A percentile compares a stretch with the other conserved stretches of the same genome.
Conservation (phyloP, 2,329 filamentous ascomycete species). For the Epichloe amarillans region DNA sequence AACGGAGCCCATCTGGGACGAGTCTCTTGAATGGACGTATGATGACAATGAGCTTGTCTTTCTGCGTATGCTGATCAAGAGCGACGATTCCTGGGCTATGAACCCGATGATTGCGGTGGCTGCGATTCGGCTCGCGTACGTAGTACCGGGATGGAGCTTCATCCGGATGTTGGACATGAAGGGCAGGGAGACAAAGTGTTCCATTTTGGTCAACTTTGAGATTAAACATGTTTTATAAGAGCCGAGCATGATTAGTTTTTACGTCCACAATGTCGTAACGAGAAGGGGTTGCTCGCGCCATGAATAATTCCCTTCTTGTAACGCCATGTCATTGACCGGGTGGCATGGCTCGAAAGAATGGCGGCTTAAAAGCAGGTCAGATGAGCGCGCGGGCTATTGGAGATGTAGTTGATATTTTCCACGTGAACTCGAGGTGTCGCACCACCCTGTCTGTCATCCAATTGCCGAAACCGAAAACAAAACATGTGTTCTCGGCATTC, state of each 20-base stretch:
- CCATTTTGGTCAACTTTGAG: slow-evolving; percentile 48
- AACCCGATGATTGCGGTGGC: slow-evolving; percentile 51
- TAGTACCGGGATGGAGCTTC: slow-evolving; percentile 45
- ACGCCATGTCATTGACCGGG: too few relatives aligned
- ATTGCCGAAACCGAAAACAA: too few relatives aligned
- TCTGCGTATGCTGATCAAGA: slow-evolving; percentile 52
- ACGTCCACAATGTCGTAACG: too few relatives aligned
- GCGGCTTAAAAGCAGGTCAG: too few relatives aligned
- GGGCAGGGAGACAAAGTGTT: slow-evolving; percentile 49
- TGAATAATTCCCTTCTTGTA: too few relatives aligned
- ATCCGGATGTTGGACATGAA: slow-evolving; percentile 52
- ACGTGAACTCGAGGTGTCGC: too few relatives aligned
- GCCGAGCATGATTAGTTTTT: too few relatives aligned
- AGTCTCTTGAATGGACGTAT: slow-evolving; percentile 53
- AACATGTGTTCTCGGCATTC: too few relatives aligned
- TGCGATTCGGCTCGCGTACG: slow-evolving; percentile 46
- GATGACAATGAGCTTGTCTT: slow-evolving; percentile 55
- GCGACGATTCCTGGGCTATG: slow-evolving; percentile 46
- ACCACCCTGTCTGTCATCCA: too few relatives aligned
- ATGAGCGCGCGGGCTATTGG: too few relatives aligned
- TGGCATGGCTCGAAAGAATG: neutral
- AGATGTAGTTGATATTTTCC: too few relatives aligned
- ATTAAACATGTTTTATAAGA: slow-evolving; percentile 26
- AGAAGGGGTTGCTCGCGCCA: slow-evolving; percentile 14
- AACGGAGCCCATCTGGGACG: slow-evolving; percentile 53